Conservation (phyloP, 495 filamentous ascomycete species). For the Xylaria grammica region DNA sequence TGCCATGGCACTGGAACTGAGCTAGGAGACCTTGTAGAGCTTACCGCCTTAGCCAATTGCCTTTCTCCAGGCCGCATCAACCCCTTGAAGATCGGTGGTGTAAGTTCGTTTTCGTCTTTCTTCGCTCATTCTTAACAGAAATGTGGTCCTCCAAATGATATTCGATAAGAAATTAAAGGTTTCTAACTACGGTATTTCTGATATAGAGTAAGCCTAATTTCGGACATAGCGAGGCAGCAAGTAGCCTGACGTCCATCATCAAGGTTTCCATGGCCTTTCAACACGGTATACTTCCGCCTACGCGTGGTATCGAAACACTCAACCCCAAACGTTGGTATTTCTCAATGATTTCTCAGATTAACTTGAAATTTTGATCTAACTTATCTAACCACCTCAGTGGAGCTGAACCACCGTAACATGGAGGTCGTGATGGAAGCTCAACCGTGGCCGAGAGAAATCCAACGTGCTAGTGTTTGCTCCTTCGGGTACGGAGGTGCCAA, state of each 20-base stretch:
- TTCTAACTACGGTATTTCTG: neutral
- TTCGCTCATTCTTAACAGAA: constrained; percentile 1
- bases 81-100: neutral
- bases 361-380: neutral
- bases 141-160: neutral
- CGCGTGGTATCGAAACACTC: constrained; percentile 23
- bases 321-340: constrained; percentile 36
- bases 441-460: constrained; percentile 21
- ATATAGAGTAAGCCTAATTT: constrained; percentile 56
- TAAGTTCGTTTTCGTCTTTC: constrained; percentile 15
- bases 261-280: neutral
- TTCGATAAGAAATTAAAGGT: neutral
- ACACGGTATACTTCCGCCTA: neutral
- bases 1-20: constrained; percentile 59
- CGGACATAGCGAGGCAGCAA: constrained; percentile 61
- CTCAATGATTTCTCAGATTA: too few species aligned
- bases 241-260: neutral
- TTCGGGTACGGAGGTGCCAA: constrained; percentile 58
- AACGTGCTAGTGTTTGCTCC: constrained; percentile 45
- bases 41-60: constrained; percentile 38
- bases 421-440: constrained; percentile 30
- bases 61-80: neutral
- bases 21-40: constrained; percentile 56
- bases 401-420: constrained; percentile 33
- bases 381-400: neutral